Percentiles rank a stretch among this genome's conserved stretches.
phyloP scores from a whole-genome alignment of 192 early-diverging fungal species.

The Linnemannia hyalina region DNA sequence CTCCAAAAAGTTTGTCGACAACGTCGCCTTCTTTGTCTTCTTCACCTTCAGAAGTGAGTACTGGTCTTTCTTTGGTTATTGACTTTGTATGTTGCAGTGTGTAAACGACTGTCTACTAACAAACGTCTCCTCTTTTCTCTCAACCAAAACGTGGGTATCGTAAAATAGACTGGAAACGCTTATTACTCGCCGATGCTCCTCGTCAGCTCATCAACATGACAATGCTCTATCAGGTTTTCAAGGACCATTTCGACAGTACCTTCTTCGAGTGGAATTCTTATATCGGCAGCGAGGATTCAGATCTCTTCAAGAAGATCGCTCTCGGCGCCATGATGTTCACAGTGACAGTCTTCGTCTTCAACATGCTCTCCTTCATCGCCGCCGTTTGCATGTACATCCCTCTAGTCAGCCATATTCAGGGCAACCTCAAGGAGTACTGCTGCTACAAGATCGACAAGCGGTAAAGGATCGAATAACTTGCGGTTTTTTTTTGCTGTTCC shows the following conservation, averaged over 20 bases:
- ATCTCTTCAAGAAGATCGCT: constrained; percentile 30
- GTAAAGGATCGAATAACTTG: constrained; percentile 54
- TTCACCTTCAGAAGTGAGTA: constrained; percentile 81
- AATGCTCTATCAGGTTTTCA: constrained; percentile 60
- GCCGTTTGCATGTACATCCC: constrained; percentile 84
- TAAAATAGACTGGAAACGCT: constrained; percentile 81
- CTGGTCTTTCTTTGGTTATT: not conserved
- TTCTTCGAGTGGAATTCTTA: constrained; percentile 27
- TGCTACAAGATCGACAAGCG: constrained; percentile 92
- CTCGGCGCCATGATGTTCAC: constrained; percentile 71
- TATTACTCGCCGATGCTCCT: constrained; percentile 86
- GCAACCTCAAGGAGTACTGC: constrained; percentile 92
- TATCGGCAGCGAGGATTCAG: not conserved
- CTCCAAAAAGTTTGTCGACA: constrained; percentile 72
- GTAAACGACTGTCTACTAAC: not conserved
- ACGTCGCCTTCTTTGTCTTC: constrained; percentile 85
- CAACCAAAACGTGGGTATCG: no score
- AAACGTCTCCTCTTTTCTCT: not conserved
- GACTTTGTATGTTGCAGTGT: not conserved
- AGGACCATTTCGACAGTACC: not conserved
- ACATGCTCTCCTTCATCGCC: constrained; percentile 63
- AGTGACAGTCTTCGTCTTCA: constrained; percentile 71
- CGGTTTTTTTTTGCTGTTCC: not conserved
- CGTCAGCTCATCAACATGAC: constrained; percentile 78
- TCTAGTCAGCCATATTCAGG: constrained; percentile 79